Evolutionary conservation across 2,329 filamentous ascomycete genomes (phyloP).

Genomic region (Paecilomyces fulvus): DNA sequence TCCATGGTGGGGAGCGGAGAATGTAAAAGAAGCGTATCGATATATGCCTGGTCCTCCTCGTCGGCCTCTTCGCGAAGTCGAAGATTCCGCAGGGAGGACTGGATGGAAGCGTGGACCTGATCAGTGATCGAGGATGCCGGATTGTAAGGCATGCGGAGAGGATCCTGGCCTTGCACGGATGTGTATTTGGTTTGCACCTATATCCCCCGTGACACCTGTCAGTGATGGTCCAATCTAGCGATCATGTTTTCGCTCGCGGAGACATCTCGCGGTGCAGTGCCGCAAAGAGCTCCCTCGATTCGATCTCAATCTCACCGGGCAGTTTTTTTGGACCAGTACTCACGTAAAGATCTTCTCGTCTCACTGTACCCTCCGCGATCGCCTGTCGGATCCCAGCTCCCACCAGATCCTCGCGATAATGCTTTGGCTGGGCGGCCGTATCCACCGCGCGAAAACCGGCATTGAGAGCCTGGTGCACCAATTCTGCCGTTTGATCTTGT

Average conservation of each 20-base stretch:
- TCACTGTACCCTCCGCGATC: constrained; percentile 51
- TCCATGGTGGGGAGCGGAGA: constrained; percentile 44
- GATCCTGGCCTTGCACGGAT: constrained; percentile 53
- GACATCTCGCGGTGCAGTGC: background rate
- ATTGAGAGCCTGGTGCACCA: constrained; percentile 61
- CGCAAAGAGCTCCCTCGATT: background rate
- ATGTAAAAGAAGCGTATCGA: constrained; percentile 54
- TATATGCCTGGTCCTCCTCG: constrained; percentile 41
- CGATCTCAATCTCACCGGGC: background rate
- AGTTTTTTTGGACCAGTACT: constrained; percentile 14
- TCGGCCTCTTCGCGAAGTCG: constrained; percentile 19
- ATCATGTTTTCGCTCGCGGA: background rate
- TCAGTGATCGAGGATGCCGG: constrained; percentile 48
- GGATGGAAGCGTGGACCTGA: constrained; percentile 60
- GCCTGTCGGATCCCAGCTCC: constrained; percentile 58
- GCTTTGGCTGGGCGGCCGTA: constrained; percentile 68
- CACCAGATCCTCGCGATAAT: constrained; percentile 67
- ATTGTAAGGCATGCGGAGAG: constrained; percentile 55
- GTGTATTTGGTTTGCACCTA: constrained; percentile 82
- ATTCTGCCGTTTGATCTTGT: constrained; percentile 54
- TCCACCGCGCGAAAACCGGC: constrained; percentile 66
- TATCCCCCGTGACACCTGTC: background rate
- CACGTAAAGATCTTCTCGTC: constrained; percentile 56
- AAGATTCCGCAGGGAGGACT: constrained; percentile 59
- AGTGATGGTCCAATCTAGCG: background rate